A percentile compares a stretch with the other conserved stretches of the same genome.
Conservation (phyloP, 2,329 filamentous ascomycete genomes). For the Lecanosticta acicola region DNA sequence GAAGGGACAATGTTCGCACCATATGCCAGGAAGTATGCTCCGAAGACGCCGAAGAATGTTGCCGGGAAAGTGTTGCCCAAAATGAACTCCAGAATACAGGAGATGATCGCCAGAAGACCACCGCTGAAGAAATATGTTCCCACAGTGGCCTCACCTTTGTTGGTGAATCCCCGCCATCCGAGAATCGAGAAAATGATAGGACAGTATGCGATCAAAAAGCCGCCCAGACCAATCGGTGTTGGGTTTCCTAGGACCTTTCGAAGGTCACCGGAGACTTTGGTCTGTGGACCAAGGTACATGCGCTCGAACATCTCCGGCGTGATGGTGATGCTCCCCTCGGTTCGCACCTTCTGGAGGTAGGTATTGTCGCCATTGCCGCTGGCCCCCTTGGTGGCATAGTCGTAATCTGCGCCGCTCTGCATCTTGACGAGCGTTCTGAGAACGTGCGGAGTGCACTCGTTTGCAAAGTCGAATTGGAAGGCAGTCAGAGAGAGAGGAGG, state of each 20-base stretch:
- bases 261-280: constrained; percentile 16
- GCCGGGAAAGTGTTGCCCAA: constrained; percentile 31
- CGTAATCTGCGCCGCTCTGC: background rate
- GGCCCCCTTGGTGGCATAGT: background rate
- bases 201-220: constrained; percentile 20
- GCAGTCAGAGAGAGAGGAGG: background rate
- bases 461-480: background rate
- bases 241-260: constrained; percentile 17
- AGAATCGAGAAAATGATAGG: constrained; percentile 18
- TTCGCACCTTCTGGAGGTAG: constrained; percentile 13
- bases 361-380: constrained; percentile 11
- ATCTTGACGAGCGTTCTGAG: background rate
- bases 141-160: constrained; percentile 18
- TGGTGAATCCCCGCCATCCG: constrained; percentile 16
- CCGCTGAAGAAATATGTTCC: constrained; percentile 34
- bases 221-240: constrained; percentile 13
- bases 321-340: constrained; percentile 17
- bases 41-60: constrained; percentile 24
- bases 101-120: constrained; percentile 31
- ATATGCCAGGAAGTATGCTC: constrained; percentile 16
- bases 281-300: constrained; percentile 20
- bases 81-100: constrained; percentile 32
- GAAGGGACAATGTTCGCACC: constrained; percentile 16
- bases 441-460: background rate
- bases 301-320: constrained; percentile 23